Evolutionary conservation across 495 filamentous ascomycete species (phyloP).

Genomic region (Pseudoneurospora amorphoporcata): DNA sequence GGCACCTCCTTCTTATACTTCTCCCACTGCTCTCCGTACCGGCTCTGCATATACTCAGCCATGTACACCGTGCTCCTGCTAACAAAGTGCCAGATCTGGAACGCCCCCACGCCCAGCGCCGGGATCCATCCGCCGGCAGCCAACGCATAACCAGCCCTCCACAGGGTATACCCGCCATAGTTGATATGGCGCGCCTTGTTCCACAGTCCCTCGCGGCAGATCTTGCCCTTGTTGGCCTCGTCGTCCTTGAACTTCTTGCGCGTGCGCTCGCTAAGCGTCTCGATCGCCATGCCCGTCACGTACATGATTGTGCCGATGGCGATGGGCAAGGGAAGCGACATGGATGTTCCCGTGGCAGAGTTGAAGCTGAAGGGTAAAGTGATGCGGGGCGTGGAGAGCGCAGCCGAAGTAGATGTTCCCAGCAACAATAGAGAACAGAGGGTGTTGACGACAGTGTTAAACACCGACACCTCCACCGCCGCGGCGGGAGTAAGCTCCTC

Average conservation of each 20-base stretch:
- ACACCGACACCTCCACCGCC: constrained; percentile 25
- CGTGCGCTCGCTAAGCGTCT: constrained; percentile 43
- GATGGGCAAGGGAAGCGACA: constrained; percentile 18
- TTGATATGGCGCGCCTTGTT: constrained; percentile 47
- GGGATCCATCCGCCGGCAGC: constrained; percentile 36
- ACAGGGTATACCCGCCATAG: constrained; percentile 47
- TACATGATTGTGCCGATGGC: constrained; percentile 36
- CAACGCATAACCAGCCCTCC: constrained; percentile 43
- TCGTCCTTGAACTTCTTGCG: constrained; percentile 43
- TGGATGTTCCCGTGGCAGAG: not conserved
- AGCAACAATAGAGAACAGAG: constrained; percentile 37
- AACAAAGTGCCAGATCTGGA: constrained; percentile 37
- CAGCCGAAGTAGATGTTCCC: constrained; percentile 27
- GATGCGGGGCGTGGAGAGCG: constrained; percentile 13
- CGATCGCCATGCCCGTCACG: constrained; percentile 34
- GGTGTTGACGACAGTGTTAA: constrained; percentile 40
- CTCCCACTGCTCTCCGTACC: constrained; percentile 36
- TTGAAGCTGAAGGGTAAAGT: not conserved
- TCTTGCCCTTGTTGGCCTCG: constrained; percentile 42
- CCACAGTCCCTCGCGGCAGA: constrained; percentile 44
- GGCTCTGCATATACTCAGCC: constrained; percentile 39
- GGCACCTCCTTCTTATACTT: constrained; percentile 33
- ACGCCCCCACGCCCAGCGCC: constrained; percentile 25
- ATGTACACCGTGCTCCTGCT: constrained; percentile 34
- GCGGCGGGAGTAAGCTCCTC: constrained; percentile 32